Percentiles rank a stretch among this genome's conserved stretches.
These are phyloP conservation scores for Thelonectria blattea DNA, from an alignment of 2,329 filamentous ascomycete genomes.

Conservation along the genomic window DNA sequence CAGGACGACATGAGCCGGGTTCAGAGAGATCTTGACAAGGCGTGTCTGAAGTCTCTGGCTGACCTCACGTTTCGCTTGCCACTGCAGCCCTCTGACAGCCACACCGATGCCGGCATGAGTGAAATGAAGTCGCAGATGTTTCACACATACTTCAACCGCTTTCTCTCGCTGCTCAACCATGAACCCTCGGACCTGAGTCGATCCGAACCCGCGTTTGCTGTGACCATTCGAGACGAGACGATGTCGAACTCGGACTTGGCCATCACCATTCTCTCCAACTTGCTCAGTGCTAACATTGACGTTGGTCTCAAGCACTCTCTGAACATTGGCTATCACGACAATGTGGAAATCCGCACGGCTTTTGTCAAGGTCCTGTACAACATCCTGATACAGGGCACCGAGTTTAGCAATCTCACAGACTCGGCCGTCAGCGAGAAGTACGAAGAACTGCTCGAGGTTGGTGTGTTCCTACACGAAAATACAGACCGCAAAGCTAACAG, in stretches of 20 bases:
- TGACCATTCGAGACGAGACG: conserved; percentile 57
- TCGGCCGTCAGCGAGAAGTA: conserved; percentile 72
- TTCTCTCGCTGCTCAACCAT: conserved; percentile 68
- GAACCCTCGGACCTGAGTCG: conserved; percentile 53
- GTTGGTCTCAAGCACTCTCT: conserved; percentile 73
- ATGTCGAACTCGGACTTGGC: conserved; percentile 65
- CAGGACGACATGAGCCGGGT: conserved; percentile 64
- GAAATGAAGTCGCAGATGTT: conserved; percentile 76
- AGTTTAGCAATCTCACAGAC: conserved; percentile 73
- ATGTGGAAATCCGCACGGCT: conserved; percentile 71
- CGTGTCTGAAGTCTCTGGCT: conserved; percentile 69
- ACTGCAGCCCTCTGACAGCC: conserved; percentile 68
- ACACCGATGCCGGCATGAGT: conserved; percentile 69
- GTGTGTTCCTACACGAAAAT: neutral
- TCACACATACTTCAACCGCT: conserved; percentile 73
- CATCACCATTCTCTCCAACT: conserved; percentile 71
- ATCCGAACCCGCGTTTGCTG: conserved; percentile 39
- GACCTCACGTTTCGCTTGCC: conserved; percentile 71
- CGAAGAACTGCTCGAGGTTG: conserved; percentile 64
- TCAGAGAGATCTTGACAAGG: conserved; percentile 70
- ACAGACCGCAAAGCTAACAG: conserved; percentile 3
- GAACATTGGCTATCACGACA: conserved; percentile 74
- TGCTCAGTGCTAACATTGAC: conserved; percentile 74
- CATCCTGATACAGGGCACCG: conserved; percentile 73
- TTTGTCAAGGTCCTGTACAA: conserved; percentile 75